phyloP scores from a whole-genome alignment of 2,329 filamentous ascomycete species.

The Diaporthe destruens region DNA sequence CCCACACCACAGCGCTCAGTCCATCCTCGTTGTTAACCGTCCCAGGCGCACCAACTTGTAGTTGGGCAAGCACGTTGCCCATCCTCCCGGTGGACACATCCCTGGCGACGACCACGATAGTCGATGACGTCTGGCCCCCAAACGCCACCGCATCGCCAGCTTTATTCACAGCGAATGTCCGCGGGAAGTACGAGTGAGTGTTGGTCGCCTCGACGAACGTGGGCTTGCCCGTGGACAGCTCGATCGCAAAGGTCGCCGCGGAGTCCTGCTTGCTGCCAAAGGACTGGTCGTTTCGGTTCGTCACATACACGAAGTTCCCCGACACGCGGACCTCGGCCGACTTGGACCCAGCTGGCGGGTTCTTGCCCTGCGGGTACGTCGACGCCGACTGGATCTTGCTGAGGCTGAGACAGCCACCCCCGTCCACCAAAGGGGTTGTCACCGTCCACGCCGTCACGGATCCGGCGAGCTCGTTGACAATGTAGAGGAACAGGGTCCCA shows the following conservation, averaged over 20 bases:
- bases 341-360: constrained; percentile 41
- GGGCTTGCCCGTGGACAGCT: constrained; percentile 60
- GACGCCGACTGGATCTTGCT: constrained; percentile 59
- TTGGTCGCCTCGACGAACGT: constrained; percentile 66
- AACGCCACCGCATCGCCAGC: constrained; percentile 72
- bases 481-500: constrained; percentile 52
- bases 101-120: constrained; percentile 68
- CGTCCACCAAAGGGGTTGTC: constrained; percentile 53
- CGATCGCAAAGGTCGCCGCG: constrained; percentile 64
- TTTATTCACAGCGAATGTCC: constrained; percentile 72
- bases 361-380: constrained; percentile 57
- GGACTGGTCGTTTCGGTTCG: constrained; percentile 72
- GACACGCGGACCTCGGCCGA: constrained; percentile 63
- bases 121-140: constrained; percentile 70
- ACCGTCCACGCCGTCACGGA: constrained; percentile 64
- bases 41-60: constrained; percentile 57
- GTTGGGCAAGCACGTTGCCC: constrained; percentile 58
- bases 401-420: constrained; percentile 59
- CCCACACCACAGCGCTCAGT: constrained; percentile 62
- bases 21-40: constrained; percentile 60
- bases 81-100: constrained; percentile 68
- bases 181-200: constrained; percentile 70
- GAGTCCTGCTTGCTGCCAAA: constrained; percentile 69
- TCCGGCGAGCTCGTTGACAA: constrained; percentile 62
- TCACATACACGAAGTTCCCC: constrained; percentile 69